Conservation (phyloP, 116 monocot genomes). For the Zostera marina region DNA sequence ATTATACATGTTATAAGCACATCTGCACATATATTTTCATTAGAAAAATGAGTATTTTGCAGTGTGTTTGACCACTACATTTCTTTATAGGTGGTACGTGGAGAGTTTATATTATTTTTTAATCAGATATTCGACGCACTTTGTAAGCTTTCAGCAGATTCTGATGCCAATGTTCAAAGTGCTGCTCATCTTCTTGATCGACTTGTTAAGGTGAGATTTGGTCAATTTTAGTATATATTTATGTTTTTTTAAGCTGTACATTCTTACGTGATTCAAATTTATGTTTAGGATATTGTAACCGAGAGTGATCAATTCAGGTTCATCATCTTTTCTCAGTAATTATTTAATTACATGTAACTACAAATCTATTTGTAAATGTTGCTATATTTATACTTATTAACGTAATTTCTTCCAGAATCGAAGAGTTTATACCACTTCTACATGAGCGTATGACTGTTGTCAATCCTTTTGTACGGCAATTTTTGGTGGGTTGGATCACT, state of each 20-base stretch:
- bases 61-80: no score
- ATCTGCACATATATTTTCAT: background rate
- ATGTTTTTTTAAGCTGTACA: background rate
- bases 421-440: conserved; percentile 96
- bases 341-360: background rate
- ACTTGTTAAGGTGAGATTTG: conserved; percentile 69
- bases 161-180: conserved; percentile 91
- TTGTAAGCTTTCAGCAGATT: conserved; percentile 94
- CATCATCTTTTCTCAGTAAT: background rate
- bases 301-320: conserved; percentile 62
- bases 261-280: conserved; percentile 1
- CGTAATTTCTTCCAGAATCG: conserved; percentile 52
- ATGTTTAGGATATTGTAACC: conserved; percentile 5
- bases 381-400: conserved; percentile 6
- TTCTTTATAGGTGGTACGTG: conserved; percentile 76
- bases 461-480: conserved; percentile 88
- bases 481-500: conserved; percentile 99
- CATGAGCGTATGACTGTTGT: conserved; percentile 97
- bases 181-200: conserved; percentile 95
- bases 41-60: background rate
- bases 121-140: conserved; percentile 99
- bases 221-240: background rate
- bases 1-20: background rate
- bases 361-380: background rate
- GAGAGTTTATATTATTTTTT: conserved; percentile 90